A percentile compares a stretch with the other conserved stretches of the same genome.
These are phyloP conservation scores for Aspergillus sparsus DNA, from an alignment of 495 filamentous ascomycete genomes.

Conservation along the genomic window DNA sequence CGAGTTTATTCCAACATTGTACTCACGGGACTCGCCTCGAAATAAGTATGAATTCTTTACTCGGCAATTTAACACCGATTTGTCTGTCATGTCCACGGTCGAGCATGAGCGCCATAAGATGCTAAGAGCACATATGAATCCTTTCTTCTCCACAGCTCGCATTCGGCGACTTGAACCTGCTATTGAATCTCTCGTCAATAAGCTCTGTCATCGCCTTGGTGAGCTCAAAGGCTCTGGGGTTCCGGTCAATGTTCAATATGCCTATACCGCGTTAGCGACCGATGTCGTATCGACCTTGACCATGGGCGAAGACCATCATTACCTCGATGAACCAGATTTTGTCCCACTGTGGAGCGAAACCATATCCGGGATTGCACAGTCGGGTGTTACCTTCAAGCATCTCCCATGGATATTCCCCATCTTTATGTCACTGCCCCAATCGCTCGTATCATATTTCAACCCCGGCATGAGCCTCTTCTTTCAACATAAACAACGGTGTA, in stretches of 20 bases:
- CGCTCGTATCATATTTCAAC: constrained; percentile 25
- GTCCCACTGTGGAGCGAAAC: constrained; percentile 34
- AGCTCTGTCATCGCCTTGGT: constrained; percentile 36
- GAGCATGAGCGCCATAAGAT: constrained; percentile 30
- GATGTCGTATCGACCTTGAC: constrained; percentile 46
- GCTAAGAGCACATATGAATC: constrained; percentile 32
- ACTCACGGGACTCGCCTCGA: constrained; percentile 20
- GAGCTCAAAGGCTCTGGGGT: constrained; percentile 28
- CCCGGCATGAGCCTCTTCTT: constrained; percentile 31
- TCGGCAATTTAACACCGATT: constrained; percentile 20
- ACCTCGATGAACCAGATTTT: constrained; percentile 39
- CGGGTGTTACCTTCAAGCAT: constrained; percentile 29
- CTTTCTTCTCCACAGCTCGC: constrained; percentile 34
- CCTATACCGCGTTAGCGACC: constrained; percentile 38
- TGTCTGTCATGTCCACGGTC: constrained; percentile 24
- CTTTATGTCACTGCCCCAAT: constrained; percentile 30
- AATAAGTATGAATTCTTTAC: constrained; percentile 32
- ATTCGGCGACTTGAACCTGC: constrained; percentile 35
- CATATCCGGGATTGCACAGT: constrained; percentile 27
- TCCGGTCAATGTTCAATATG: constrained; percentile 38
- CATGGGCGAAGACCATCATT: constrained; percentile 33
- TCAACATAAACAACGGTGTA: constrained; percentile 23
- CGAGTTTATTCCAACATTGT: constrained; percentile 29
- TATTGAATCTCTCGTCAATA: constrained; percentile 32
- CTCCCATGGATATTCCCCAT: constrained; percentile 32